Evolutionary conservation across 179 eudicot species (phyloP), one percentile per base, ranked within the genome.

Genomic region (Nepenthes alata): DNA sequence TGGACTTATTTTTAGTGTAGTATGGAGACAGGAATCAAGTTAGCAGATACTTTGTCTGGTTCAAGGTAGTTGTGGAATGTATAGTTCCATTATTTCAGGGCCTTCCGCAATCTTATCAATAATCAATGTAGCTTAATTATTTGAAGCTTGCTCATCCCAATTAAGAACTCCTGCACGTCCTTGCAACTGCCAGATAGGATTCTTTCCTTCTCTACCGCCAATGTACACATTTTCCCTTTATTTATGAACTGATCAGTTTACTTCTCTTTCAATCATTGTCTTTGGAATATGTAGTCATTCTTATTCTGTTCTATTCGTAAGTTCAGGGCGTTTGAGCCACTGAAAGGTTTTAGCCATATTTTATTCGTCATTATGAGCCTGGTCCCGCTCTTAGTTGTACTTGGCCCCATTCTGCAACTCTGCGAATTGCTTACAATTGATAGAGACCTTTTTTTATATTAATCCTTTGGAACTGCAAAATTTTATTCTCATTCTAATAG

Each of bases 341-440:
- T 37, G 65, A 61, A 61, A 8, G 38, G 47, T 56, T 49, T 51
- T 34, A 7, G 11, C 3, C 9, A 3, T 55, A 55, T 34, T 55
- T 55, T 55, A 55, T 55, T 11, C 39, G 6, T 55, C 58, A 0
- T 55, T 10, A 60, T 47, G 1, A 37, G 6, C 41, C 11, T 15
- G 57, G 57, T 16, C n/a, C 49, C 58, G 38, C 59, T 52, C 36
- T 47, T 53, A 38, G 67, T 44, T 63, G 66, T 37, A 25, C 15
- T 9, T 62, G 57, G 47, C 47, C 57, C 25, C 35, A 25, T 47
- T 0, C 44, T 5, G 47, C 35, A 0, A 8, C 39, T 52, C 54
- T 50, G 57, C 65, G 2, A 62, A n/a, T 50, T 37, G 65, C 57
- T 62, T 3, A 61, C 37, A 55, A 37, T 11, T 51, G 67, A 63